phyloP scores from a whole-genome alignment of 257 asterid species.

The Avicennia marina region DNA sequence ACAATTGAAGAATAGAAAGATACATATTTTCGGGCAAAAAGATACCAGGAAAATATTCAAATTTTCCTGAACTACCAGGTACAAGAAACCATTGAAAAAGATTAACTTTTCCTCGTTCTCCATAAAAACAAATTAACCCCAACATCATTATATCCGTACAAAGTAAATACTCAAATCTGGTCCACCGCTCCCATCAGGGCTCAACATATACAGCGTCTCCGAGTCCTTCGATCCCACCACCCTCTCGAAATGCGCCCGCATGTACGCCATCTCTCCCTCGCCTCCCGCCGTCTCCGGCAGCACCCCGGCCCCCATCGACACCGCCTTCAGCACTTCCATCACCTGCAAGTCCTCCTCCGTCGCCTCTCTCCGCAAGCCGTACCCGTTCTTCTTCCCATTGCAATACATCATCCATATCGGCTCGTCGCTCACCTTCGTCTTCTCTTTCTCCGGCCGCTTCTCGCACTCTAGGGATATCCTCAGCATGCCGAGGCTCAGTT shows the following conservation, averaged over 20 bases:
- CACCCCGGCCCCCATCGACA: conserved; percentile 83
- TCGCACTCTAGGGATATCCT: conserved; percentile 49
- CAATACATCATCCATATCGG: conserved; percentile 68
- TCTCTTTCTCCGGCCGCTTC: conserved; percentile 31
- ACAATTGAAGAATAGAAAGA: too few relatives aligned
- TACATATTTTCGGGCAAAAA: too few relatives aligned
- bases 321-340: conserved; percentile 68
- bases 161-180: conserved; percentile 86
- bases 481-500: conserved; percentile 37
- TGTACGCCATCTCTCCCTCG: conserved; percentile 58
- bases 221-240: conserved; percentile 78
- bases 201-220: conserved; percentile 66
- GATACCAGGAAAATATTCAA: too few relatives aligned
- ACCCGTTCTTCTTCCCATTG: conserved; percentile 69
- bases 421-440: conserved; percentile 39
- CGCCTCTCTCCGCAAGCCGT: conserved; percentile 46
- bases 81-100: too few relatives aligned
- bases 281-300: conserved; percentile 50
- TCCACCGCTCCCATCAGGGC: conserved; percentile 59
- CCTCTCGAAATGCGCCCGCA: conserved; percentile 66
- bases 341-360: conserved; percentile 67
- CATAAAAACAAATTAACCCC: neutral
- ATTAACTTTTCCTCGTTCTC: too few relatives aligned
- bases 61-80: too few relatives aligned
- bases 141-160: conserved; percentile 35